Conservation (phyloP, 495 filamentous ascomycete species). For the Cercophora scortea region DNA sequence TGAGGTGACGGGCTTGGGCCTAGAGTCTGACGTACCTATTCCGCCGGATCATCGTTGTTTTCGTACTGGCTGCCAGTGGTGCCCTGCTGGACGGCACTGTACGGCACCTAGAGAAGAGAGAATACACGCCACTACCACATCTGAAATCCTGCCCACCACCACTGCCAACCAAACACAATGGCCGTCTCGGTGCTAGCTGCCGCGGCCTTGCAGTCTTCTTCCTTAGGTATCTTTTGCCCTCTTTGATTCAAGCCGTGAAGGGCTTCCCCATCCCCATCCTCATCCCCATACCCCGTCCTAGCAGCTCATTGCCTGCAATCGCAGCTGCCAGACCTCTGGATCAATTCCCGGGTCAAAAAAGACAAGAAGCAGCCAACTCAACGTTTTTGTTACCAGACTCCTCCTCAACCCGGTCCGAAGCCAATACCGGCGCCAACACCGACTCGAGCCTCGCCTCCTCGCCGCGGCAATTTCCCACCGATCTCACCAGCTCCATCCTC, state of each 20-base stretch:
- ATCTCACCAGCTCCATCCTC: constrained; percentile 33
- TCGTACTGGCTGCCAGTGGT: too few species aligned
- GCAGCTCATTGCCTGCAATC: neutral
- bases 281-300: neutral
- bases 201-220: constrained; percentile 21
- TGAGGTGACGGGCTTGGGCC: too few species aligned
- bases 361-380: constrained; percentile 7
- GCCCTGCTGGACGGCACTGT: too few species aligned
- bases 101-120: too few species aligned
- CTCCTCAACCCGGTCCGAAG: constrained; percentile 1
- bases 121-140: too few species aligned
- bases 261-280: constrained; percentile 1
- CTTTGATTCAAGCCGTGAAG: constrained; percentile 12
- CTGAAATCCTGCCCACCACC: too few species aligned
- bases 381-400: constrained; percentile 10
- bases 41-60: too few species aligned
- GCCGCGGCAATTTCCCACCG: constrained; percentile 33
- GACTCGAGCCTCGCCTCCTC: constrained; percentile 21
- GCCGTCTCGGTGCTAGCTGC: constrained; percentile 23
- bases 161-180: constrained; percentile 10
- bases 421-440: neutral
- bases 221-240: constrained; percentile 24
- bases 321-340: neutral
- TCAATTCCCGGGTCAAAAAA: neutral
- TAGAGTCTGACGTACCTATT: too few species aligned